Base-by-base conservation (phyloP, 2,329 filamentous ascomycete species). In the Calycina marina region DNA sequence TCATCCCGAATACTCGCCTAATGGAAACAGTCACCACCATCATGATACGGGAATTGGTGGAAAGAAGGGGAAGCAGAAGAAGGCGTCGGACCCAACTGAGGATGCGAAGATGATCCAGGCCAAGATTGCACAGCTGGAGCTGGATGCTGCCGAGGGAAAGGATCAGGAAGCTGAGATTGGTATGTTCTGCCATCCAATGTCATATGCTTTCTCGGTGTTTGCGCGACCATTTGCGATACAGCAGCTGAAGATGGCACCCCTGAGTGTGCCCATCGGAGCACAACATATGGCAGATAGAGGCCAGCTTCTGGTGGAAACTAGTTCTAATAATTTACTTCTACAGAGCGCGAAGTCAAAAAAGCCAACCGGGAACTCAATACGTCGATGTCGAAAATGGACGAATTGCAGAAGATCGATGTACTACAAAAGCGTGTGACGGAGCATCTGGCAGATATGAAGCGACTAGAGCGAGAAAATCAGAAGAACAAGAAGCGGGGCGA, bases 401-500 rank as follows among this genome's bases (percentile, higher is more conserved):
- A 90, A 34, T 71, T 93, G 61, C 82, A 83, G 47, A 90, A 90
- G 52, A 82, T 96, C 44, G 88, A 96, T 34, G 73, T 82, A 31
- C 71, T 96, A 9, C 83, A 88, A 46, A 88, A 83, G 51, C 83
- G 85, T 49, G 94, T 90, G 45, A 85, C 82, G 39, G 86, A 96
- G 49, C 70, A 96, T 4, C 65, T 96, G 36, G 77, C 82, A 33
- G 86, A 94, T 39, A 93, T 96, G 84, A 93, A 94, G 58, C 78
- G 86, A 35, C 69, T 93, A 38, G 88, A 98, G 56, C 78, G 86
- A 39, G 90, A 98, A 41, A 86, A 93, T 51, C 71, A 82, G 40
- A 96, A 93, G 59, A 90, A 88, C 49, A 96, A 94, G 65, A 93
- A 94, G 57, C 78, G 85, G 14, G 83, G 82, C 15, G 90, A 98